Conservation (phyloP, 176 grass and related monocot genomes). For the Raddia distichophylla region DNA sequence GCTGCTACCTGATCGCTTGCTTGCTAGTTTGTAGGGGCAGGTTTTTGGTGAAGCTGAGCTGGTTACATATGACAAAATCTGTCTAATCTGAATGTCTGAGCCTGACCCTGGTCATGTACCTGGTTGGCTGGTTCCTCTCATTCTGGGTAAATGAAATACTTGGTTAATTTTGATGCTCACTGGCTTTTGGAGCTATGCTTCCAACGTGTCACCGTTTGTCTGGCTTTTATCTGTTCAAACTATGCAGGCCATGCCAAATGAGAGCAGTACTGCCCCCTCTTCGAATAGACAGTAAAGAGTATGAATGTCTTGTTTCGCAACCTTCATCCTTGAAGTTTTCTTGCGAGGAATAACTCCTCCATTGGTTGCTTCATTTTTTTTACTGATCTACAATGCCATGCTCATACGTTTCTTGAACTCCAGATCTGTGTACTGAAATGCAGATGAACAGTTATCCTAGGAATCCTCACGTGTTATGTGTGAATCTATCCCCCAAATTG, state of each 20-base stretch:
- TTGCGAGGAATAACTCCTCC: not conserved
- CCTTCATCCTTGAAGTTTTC: not conserved
- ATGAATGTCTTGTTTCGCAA: not conserved
- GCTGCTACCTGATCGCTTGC: not conserved
- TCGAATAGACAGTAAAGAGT: not conserved
- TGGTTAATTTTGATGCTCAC: not conserved
- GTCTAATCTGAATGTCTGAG: conserved; percentile 12
- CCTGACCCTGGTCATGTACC: not conserved
- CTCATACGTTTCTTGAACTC: not conserved
- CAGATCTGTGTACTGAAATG: conserved; percentile 23
- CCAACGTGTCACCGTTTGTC: not conserved
- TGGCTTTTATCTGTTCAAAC: not conserved
- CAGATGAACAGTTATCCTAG: not conserved
- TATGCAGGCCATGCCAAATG: not conserved
- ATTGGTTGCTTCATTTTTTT: not conserved
- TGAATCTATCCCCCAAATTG: not conserved
- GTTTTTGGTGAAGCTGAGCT: not conserved
- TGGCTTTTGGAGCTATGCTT: not conserved
- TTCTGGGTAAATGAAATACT: not conserved
- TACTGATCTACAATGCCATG: not conserved
- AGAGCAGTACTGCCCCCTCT: conserved; percentile 20
- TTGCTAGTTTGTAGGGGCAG: not conserved
- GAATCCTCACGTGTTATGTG: conserved; percentile 10
- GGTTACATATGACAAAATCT: conserved; percentile 27
- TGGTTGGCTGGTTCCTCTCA: not conserved